Base-by-base conservation (phyloP, 1,139 yeast species). In the Debaryomyces subglobosus region DNA sequence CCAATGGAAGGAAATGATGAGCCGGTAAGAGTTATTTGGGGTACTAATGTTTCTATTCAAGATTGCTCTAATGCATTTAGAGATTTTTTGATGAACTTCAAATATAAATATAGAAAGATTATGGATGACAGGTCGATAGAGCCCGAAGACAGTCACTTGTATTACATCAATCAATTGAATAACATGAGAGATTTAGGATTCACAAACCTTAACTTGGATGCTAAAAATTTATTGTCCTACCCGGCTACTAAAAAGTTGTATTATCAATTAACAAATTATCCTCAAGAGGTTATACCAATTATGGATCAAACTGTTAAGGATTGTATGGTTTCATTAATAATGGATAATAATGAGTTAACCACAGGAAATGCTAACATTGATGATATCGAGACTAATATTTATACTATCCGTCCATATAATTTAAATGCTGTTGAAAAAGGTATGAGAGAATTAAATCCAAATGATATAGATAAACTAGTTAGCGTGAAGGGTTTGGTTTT, bases 251-350 rank as follows among this genome's bases (percentile, higher is more conserved):
- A 82, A 55, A 89, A 88, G 60, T 74, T 95, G 45, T 92, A 87
- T 67, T 82, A 88, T 61, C 97, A 92, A 67, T 74, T 94, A 55
- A 79, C 90, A 56, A 89, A 89, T 62, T 94, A 92, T 64, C 99
- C 99, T 0, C 97, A 92, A 65, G 99, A 94, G 75, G 89, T 94
- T 39, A 86, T 94, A 48, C 98, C 99, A 7, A 89, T 94, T 58
- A 91, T 94, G 97, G 99, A 94, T 77, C 97, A 91, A 63, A 86
- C 96, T 2, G 80, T 92, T 49, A 92, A 91, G 63, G 97, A 94
- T 64, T 87, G 94, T 58, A 83, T 94, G 83, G 85, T 90, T 27
- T 86, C 92, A 6, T 67, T 91, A 16, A 86, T 86, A 20, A 74
- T 86, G 50, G 92, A 89, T 54, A 73, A 74, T 52, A 74, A 77